Evolutionary conservation across 202 grass and related monocot genomes (phyloP), one percentile per base, ranked within the genome.

Genomic region (Cymbopogon flexuosus): DNA sequence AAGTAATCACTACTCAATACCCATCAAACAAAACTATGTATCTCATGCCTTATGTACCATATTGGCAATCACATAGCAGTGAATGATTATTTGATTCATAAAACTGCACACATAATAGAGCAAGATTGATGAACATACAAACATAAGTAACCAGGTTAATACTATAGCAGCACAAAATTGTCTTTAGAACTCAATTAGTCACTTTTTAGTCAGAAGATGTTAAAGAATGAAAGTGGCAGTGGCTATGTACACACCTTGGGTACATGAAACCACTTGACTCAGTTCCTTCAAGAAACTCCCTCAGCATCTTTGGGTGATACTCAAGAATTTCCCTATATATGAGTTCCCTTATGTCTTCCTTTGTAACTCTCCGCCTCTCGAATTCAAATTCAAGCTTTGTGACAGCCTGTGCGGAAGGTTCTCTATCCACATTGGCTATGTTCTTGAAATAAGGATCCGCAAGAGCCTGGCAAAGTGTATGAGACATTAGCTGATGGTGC

Each of bases 261-360:
- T 97, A 97, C 91, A 93, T 93, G 84, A 97, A 93, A 68, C 87
- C 83, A 84, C 86, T 84, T 75, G 90, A 82, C 37, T 91, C 93
- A 3, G 89, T 76, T 35, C 93, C 93, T 62, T 97, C 88, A 60
- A 97, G 59, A 65, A 88, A 97, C 66, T 97, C 93, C 72, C 90
- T 90, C 62, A 91, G 51, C 89, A 97, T 93, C 11, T 88, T 86
- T 52, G 91, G 93, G 91, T 97, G 93, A 76, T 93, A 97, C 83
- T 97, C 93, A 1, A 97, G 82, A 85, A 91, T 97, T 85, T 97
- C 93, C 85, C 91, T 87, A 74, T 93, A 97, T 84, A 97, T 97
- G 70, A 97, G 91, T 61, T 97, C 93, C 73, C 93, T 93, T 78
- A 91, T 86, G 74, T 97, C 93, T 57, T 97, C 93, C 77, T 97